phyloP scores from a whole-genome alignment of 306 rosid species.

The Dicorynia guianensis region DNA sequence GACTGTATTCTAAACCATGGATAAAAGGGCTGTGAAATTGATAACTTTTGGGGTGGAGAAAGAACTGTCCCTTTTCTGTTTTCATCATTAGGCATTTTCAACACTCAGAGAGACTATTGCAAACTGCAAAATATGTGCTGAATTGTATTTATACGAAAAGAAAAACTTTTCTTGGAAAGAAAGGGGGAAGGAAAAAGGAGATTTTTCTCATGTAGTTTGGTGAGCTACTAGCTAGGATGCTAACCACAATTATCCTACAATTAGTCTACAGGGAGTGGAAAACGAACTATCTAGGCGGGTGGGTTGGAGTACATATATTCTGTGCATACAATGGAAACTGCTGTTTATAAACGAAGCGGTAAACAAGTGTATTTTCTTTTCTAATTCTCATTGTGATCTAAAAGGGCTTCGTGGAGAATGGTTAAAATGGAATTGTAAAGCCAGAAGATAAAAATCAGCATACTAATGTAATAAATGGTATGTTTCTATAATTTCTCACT shows the following conservation, averaged over 20 bases:
- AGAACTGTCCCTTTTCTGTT: not conserved
- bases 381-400: slow-evolving; percentile 13
- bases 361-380: slow-evolving; percentile 15
- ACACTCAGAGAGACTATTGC: not conserved
- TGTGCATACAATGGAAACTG: slow-evolving; percentile 11
- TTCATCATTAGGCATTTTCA: slow-evolving; percentile 34
- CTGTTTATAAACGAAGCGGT: not conserved
- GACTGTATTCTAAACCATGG: not conserved
- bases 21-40: slow-evolving; percentile 9
- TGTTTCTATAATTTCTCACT: too few relatives aligned
- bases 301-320: not conserved
- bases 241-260: slow-evolving; percentile 33
- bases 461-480: too few relatives aligned
- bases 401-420: not conserved
- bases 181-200: slow-evolving; percentile 23
- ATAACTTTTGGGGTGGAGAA: slow-evolving; percentile 15
- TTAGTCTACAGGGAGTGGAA: slow-evolving; percentile 33
- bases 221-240: slow-evolving; percentile 42
- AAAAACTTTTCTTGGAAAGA: slow-evolving; percentile 29
- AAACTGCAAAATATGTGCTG: slow-evolving; percentile 34
- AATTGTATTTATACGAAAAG: slow-evolving; percentile 28
- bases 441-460: slow-evolving; percentile 4
- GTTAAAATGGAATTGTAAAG: not conserved
- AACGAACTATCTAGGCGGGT: not conserved
- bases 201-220: slow-evolving; percentile 40